A percentile compares a stretch with the other conserved stretches of the same genome.
Conservation (phyloP, 345 rosid genomes). For the Pistacia atlantica region DNA sequence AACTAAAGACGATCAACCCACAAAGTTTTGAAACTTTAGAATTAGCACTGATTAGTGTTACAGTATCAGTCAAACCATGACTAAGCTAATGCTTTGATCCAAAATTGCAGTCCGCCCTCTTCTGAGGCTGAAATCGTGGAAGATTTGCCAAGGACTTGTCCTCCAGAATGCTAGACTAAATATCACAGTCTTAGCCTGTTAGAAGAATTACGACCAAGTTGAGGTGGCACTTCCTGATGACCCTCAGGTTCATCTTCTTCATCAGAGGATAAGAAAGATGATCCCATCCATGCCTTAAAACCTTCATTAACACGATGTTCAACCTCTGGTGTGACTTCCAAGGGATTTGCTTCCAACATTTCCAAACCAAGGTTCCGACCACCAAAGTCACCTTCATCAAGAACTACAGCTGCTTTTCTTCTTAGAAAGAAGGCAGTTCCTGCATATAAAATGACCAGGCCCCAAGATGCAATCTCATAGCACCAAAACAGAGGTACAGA, state of each 20-base stretch:
- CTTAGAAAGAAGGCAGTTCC: constrained; percentile 77
- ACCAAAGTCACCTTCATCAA: constrained; percentile 69
- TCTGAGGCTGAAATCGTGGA: neutral
- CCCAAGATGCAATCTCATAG: constrained; percentile 88
- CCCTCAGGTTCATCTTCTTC: constrained; percentile 80
- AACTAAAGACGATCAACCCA: constrained; percentile 11
- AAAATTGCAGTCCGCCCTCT: constrained; percentile 13
- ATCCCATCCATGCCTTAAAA: constrained; percentile 90
- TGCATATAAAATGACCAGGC: constrained; percentile 65
- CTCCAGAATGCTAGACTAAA: constrained; percentile 7
- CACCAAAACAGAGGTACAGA: constrained; percentile 92
- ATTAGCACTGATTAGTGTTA: neutral
- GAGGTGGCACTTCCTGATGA: constrained; percentile 48
- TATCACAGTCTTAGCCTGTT: constrained; percentile 48
- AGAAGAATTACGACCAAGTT: constrained; percentile 31
- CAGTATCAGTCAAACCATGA: neutral
- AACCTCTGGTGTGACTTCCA: constrained; percentile 72
- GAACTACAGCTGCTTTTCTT: constrained; percentile 69
- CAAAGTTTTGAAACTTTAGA: neutral
- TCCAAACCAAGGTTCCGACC: constrained; percentile 73
- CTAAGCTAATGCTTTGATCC: neutral
- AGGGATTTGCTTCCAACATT: constrained; percentile 78
- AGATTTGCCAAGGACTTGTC: neutral
- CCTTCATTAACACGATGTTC: constrained; percentile 87
- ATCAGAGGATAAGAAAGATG: constrained; percentile 84